Evolutionary conservation across 495 filamentous ascomycete genomes (phyloP).

Genomic region (Recurvomyces mirabilis): DNA sequence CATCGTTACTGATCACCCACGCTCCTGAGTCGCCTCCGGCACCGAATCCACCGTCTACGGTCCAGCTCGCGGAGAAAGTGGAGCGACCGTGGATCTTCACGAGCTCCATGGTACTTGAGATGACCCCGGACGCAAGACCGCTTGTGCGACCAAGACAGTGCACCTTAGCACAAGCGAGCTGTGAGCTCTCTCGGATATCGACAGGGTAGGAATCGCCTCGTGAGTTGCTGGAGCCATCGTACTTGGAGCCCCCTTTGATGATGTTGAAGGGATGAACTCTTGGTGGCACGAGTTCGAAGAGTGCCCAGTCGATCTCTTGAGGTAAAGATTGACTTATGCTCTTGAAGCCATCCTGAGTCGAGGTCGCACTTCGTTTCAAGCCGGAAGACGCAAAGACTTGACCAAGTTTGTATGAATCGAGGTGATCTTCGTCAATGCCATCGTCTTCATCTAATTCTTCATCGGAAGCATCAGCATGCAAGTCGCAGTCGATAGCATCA

Average conservation of each 20-base stretch:
- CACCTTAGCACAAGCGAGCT: slow-evolving; percentile 59
- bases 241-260: slow-evolving; percentile 37
- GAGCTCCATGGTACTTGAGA: slow-evolving; percentile 61
- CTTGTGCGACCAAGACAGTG: slow-evolving; percentile 88
- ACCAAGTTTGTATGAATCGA: slow-evolving; percentile 65
- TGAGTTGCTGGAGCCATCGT: not conserved
- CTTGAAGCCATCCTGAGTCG: slow-evolving; percentile 29
- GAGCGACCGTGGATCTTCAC: slow-evolving; percentile 73
- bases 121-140: slow-evolving; percentile 65
- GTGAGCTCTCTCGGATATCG: slow-evolving; percentile 28
- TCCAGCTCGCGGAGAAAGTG: slow-evolving; percentile 72
- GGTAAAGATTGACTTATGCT: slow-evolving; percentile 40
- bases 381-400: slow-evolving; percentile 83
- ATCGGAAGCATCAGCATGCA: slow-evolving; percentile 65
- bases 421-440: slow-evolving; percentile 60
- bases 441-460: slow-evolving; percentile 47
- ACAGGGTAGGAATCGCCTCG: slow-evolving; percentile 28
- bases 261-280: slow-evolving; percentile 62
- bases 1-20: slow-evolving; percentile 76
- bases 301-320: slow-evolving; percentile 93
- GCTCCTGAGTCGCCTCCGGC: slow-evolving; percentile 86
- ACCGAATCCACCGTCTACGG: slow-evolving; percentile 61
- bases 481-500: slow-evolving; percentile 62
- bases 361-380: slow-evolving; percentile 52
- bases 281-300: slow-evolving; percentile 67